Evolutionary conservation across 805 yeast genomes (phyloP), one percentile per base, ranked within the genome.

Genomic region (Candida nonsorbophila): DNA sequence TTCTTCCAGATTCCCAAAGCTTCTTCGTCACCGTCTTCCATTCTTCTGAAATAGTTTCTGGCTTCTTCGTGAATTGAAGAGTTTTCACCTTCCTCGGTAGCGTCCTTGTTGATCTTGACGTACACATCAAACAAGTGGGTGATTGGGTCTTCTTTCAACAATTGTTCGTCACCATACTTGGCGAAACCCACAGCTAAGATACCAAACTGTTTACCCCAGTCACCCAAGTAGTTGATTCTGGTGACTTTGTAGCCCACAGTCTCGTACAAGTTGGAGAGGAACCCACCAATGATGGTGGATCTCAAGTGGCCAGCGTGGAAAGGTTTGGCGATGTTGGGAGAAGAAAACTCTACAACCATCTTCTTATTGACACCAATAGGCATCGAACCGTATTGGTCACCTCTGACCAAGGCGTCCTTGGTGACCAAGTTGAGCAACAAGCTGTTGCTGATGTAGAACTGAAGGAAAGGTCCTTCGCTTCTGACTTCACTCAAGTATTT

Each of bases 131-230:
- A 92, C 54, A 92, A 72, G 58, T 92, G 98, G 61, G 86, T 79
- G 53, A 92, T 88, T 34, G 99, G 97, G 55, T 92, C 92, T 26
- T 51, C 47, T 32, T 67, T 67, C 40, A 92, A 70, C 30, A 64
- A 63, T 49, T 79, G 84, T 53, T 82, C 94, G 38, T 71, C 60
- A 28, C 99, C 99, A 53, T 83, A 92, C 50, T 74, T 77, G 33
- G 77, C 74, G 58, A 81, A 92, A 26, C 97, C 99, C 38, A 92
- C 82, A 15, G 97, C 98, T 45, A 92, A 71, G 25, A 92, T 58
- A 59, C 98, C 99, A 51, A 90, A 92, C 67, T 92, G 99, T 63
- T 92, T 92, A 34, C 99, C 99, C 98, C 98, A 92, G 63, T 92
- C 99, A 50, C 99, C 99, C 43, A 92, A 71, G 61, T 92, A 92